A percentile compares a stretch with the other conserved stretches of the same genome.
phyloP scores from a whole-genome alignment of 1,139 yeast species.

The Taphrina pruni region DNA sequence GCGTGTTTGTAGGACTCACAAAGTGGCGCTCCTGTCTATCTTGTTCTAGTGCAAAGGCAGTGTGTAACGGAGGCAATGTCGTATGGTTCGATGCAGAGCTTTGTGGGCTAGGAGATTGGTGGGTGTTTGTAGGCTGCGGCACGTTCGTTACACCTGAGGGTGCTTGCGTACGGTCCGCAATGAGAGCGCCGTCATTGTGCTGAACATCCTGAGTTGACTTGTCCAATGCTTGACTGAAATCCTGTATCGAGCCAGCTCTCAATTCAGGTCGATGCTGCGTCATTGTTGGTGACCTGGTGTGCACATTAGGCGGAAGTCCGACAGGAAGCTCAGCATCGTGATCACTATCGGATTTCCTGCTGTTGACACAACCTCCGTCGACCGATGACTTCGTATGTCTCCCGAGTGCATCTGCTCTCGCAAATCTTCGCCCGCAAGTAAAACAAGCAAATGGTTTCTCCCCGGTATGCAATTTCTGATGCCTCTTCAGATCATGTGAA shows the following conservation, averaged over 20 bases:
- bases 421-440: conserved; percentile 69
- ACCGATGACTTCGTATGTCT: conserved; percentile 61
- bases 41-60: conserved; percentile 10
- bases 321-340: conserved; percentile 21
- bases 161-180: not conserved
- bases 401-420: conserved; percentile 76
- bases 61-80: conserved; percentile 18
- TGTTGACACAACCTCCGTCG: conserved; percentile 47
- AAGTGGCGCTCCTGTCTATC: not conserved
- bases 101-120: not conserved
- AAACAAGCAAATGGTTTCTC: conserved; percentile 71
- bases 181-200: not conserved
- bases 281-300: not conserved
- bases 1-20: conserved; percentile 1
- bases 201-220: not conserved
- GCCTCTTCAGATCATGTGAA: conserved; percentile 77
- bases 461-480: conserved; percentile 76
- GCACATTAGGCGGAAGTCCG: not conserved
- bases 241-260: not conserved
- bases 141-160: not conserved
- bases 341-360: conserved; percentile 31
- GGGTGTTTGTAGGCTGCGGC: not conserved
- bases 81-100: not conserved
- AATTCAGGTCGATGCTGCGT: conserved; percentile 1
- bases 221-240: not conserved